Evolutionary conservation across 2,329 filamentous ascomycete genomes (phyloP), one percentile per base, ranked within the genome.

Genomic region (Colletotrichum sp.): DNA sequence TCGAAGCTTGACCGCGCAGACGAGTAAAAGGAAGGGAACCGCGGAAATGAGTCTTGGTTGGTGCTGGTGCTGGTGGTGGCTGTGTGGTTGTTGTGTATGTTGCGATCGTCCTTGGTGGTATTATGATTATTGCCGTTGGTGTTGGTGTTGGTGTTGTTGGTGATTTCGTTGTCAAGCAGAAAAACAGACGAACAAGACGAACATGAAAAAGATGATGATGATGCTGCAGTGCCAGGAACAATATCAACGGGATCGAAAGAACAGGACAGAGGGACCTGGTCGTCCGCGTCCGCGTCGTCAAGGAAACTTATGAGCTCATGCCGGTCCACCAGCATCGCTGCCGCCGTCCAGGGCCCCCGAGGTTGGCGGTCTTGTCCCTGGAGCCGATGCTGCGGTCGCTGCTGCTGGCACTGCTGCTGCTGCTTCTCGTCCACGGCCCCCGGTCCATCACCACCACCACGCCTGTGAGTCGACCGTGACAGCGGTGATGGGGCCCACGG

Each of bases 271-370:
- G 4, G 21, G 57, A 70, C 44, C 44, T 21, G n/a, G 16, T 64
- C 72, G 62, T 67, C 62, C 72, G 65, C 36, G 65, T 77, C 75
- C 32, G 72, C 60, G 71, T 77, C 73, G 73, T 76, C 72, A 52
- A 77, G 72, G 72, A 75, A 75, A 71, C 75, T 77, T 77, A 75
- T 75, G 75, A 77, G 75, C 63, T 68, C 72, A 71, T 75, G 75
- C 62, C 55, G 62, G 49, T 49, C 71, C 63, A 62, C 71, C 64
- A 30, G 64, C 65, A 44, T 71, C 60, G 59, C 65, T 75, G 59
- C 60, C 72, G 72, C 49, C 60, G 67, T 63, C 67, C 72, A 75
- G 60, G 72, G 68, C 15, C 68, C 34, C 49, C 60, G 67, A 62
- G 26, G 71, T 49, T 39, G 65, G 65, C 66, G 34, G 32, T 68